These are phyloP conservation scores for Solanum chiquidenum DNA, from an alignment of 257 asterid genomes.

Conservation along the genomic window DNA sequence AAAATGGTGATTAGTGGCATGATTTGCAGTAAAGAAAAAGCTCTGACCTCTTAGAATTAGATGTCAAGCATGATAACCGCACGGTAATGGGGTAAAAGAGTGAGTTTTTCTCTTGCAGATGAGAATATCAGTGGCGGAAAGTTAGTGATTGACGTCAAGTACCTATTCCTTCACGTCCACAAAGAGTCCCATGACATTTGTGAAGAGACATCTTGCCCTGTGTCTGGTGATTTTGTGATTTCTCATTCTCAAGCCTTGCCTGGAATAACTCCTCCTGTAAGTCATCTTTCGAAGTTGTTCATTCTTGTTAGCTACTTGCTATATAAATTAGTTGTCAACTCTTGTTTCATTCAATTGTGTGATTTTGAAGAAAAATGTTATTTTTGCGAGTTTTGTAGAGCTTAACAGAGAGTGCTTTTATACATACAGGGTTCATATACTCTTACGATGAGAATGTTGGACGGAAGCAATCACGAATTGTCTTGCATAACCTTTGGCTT, in stretches of 20 bases:
- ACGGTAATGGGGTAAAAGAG: not conserved
- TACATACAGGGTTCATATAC: conserved; percentile 23
- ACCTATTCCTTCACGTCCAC: conserved; percentile 22
- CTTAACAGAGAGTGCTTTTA: not conserved
- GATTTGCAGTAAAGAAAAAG: not conserved
- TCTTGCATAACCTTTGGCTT: conserved; percentile 28
- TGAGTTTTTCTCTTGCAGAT: conserved; percentile 8
- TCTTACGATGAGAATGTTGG: conserved; percentile 16
- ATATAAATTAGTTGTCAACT: not conserved
- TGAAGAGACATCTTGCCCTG: conserved; percentile 18
- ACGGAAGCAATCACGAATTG: conserved; percentile 11
- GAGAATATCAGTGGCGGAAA: conserved; percentile 19
- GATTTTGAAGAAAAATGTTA: not conserved
- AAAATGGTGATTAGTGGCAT: not conserved
- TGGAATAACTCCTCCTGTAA: conserved; percentile 23
- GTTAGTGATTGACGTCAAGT: conserved; percentile 18
- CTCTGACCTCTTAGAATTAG: not conserved
- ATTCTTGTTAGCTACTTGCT: too few species aligned
- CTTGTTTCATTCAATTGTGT: not conserved
- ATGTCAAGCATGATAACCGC: not conserved
- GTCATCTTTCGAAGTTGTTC: conserved; percentile 4
- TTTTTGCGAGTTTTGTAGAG: not conserved
- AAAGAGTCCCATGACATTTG: conserved; percentile 26
- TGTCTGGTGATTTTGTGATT: conserved; percentile 25
- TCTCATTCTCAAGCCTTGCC: conserved; percentile 23